Base-by-base conservation (phyloP, 768 basidiomycete species). In the Trametes maxima region DNA sequence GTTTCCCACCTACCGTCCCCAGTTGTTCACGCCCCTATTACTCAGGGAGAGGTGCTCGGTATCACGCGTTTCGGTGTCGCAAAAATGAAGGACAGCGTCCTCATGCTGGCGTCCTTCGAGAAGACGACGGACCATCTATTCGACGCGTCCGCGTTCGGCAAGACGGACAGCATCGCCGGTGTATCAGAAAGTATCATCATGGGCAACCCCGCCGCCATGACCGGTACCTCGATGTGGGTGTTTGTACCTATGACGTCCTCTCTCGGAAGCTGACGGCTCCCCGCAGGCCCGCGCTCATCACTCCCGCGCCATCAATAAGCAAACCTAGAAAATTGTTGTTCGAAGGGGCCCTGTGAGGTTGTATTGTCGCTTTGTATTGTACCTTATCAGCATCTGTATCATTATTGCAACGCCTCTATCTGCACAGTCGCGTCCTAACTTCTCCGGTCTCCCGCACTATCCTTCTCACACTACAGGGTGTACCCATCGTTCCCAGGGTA, bases 121-220 rank as follows among this genome's bases (percentile, higher is more conserved):
- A 98, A 98, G 79, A 98, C 97, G 16, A 99, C 97, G 14, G 97
- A 99, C 78, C 97, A 99, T 74, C 77, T 99, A 61, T 99, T 99
- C 76, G 95, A 99, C 70, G 97, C 97, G 2, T 90, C 97, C 11
- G 92, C 97, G 2, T 95, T 90, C 73, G 94, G 95, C 12, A 98
- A 98, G 76, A 94, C 87, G 51, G 97, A 99, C 70, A 85, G 84
- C 58, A 97, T 99, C 55, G 88, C 93, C 33, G 97, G 97, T 52
- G 96, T 99, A 6, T 98, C 97, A 19, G 97, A 99, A 74, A 98
- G 96, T 72, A 99, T 99, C 72, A 98, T 99, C 74, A 95, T 99
- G 94, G 95, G 95, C 35, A 97, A 96, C 69, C 88, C 95, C 39
- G 95, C 95, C 0, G 90, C 94, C 5, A 90, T 87, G 69, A 95